Evolutionary conservation across 805 yeast species (phyloP), one percentile per base, ranked within the genome.

Genomic region (Candida germanica): DNA sequence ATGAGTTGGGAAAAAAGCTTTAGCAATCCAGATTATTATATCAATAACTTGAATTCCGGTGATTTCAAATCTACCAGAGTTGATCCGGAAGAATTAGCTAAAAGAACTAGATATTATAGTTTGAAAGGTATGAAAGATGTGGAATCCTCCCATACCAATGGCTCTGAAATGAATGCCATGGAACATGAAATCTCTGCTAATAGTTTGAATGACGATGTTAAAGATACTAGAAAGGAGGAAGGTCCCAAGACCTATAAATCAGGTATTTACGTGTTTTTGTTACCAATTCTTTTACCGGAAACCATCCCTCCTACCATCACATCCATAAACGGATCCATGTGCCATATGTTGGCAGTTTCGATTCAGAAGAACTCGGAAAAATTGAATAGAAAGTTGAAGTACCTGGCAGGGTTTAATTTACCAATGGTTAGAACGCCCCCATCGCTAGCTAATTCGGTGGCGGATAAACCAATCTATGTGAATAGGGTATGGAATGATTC

Each of bases 401-500:
- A 55, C 4, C 49, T 53, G 21, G 57, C 61, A 2, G 33, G 32
- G 21, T 64, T 53, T 41, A 51, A 61, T 27, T 49, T 75, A 22
- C 79, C 80, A 2, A 68, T 71, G 58, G 71, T 74, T 6, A 55
- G 80, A 35, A 60, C 76, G 1, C 80, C 80, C 1, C 81, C 81
- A 0, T 71, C 77, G 4, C 70, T 72, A 52, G 79, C 79, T 2
- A 70, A 74, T 23, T 71, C 78, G 3, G 72, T 75, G 6, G 65
- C 77, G 5, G 82, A 83, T 51, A 85, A 83, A 51, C 87, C 94
- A 0, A 74, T 85, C 12, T 83, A 80, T 54, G 87, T 85, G 23
- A 83, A 81, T 53, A 69, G 85, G 43, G 70, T 79, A 1, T 85
- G 93, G 93, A 77, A 79, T 47, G 80, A 83, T 37, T 56, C 87